A percentile compares a stretch with the other conserved stretches of the same genome.
Conservation (phyloP, 2,329 filamentous ascomycete genomes). For the Trichoderma sp. region DNA sequence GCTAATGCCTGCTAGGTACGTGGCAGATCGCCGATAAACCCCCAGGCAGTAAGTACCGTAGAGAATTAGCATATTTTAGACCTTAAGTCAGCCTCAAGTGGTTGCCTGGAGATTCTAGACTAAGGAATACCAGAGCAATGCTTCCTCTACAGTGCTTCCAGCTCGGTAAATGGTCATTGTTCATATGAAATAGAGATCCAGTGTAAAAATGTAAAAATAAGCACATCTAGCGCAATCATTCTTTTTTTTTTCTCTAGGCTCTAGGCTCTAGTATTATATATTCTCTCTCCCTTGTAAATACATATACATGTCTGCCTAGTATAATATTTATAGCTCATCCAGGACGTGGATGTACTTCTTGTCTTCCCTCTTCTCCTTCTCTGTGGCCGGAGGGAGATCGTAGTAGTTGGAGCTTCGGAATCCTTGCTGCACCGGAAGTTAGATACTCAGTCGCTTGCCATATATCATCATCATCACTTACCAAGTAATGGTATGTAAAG, state of each 20-base stretch:
- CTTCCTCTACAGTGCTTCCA: background rate
- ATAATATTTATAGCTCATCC: conserved; percentile 70
- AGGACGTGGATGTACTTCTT: conserved; percentile 96
- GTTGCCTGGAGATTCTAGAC: background rate
- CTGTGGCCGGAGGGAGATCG: conserved; percentile 90
- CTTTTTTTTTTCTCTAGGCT: background rate
- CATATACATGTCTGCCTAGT: conserved; percentile 6
- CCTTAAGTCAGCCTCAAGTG: background rate
- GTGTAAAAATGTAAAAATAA: background rate
- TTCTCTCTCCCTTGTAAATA: conserved; percentile 7
- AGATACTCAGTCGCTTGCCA: conserved; percentile 33
- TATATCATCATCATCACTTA: conserved; percentile 51
- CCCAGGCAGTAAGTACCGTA: background rate
- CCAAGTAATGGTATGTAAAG: conserved; percentile 92
- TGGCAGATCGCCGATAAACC: background rate
- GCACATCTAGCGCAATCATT: background rate
- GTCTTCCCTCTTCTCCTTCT: conserved; percentile 92
- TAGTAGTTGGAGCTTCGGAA: conserved; percentile 89
- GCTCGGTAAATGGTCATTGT: background rate
- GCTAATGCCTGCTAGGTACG: background rate
- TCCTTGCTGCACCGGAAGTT: conserved; percentile 66
- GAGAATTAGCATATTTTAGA: conserved; percentile 4
- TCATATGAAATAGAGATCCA: background rate
- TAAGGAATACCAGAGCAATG: background rate
- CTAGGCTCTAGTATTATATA: conserved; percentile 19